Evolutionary conservation across 2,329 filamentous ascomycete genomes (phyloP).

Genomic region (Sclerotinia sclerotiorum): DNA sequence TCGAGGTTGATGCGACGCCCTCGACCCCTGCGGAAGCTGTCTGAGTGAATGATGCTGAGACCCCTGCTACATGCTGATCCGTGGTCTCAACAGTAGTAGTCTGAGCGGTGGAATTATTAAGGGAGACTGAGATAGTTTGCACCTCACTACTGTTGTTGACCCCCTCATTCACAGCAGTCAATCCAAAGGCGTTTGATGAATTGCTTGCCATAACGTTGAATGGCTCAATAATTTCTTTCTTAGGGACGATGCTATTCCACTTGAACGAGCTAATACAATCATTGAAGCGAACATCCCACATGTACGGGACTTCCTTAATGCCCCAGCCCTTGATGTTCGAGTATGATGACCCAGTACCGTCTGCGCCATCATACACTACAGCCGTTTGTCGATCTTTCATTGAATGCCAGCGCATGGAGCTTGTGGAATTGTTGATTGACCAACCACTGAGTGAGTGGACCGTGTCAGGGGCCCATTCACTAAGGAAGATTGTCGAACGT

Average conservation of each 20-base stretch:
- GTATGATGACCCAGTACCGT: background rate
- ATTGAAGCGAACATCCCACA: background rate
- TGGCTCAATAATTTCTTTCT: background rate
- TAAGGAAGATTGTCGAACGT: no score
- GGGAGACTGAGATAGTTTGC: background rate
- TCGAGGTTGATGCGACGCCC: background rate
- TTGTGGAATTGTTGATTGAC: no score
- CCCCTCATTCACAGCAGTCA: background rate
- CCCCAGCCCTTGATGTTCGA: conserved; percentile 4
- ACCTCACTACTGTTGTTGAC: background rate
- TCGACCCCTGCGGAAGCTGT: background rate
- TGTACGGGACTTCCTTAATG: background rate
- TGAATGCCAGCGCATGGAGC: no score
- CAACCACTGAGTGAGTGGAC: no score
- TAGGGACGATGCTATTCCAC: background rate
- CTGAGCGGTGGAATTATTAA: background rate
- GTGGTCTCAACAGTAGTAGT: background rate
- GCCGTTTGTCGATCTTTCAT: no score
- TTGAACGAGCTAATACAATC: background rate
- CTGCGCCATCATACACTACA: no score
- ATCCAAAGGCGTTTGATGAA: background rate
- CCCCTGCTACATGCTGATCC: background rate
- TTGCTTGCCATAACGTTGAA: background rate
- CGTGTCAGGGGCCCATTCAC: no score
- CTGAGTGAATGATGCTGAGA: background rate